phyloP scores from a whole-genome alignment of 177 flowering plant genomes.

The Telopea speciosissima region DNA sequence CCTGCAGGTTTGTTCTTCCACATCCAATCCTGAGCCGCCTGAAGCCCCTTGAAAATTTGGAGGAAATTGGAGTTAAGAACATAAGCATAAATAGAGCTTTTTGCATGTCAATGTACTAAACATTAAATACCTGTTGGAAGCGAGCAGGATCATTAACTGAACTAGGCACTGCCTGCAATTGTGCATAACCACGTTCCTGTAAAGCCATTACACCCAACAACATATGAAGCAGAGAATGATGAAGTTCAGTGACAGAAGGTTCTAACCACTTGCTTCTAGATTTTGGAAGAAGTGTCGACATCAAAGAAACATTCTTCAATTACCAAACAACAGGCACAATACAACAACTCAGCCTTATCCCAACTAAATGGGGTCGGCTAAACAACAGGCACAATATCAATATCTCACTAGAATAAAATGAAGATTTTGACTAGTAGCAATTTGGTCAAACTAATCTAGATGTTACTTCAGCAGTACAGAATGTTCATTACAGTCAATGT shows the following conservation, averaged over 20 bases:
- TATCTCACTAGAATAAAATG: no score
- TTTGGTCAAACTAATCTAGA: no score
- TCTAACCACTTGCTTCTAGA: no score
- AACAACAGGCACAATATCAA: no score
- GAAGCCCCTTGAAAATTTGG: conserved; percentile 43
- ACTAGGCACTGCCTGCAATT: conserved; percentile 28
- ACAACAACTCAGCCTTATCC: no score
- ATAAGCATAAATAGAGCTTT: neutral
- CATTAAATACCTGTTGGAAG: conserved; percentile 46
- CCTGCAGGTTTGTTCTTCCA: conserved; percentile 80
- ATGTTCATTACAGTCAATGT: no score
- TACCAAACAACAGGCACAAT: no score
- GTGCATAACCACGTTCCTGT: conserved; percentile 44
- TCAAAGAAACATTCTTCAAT: no score
- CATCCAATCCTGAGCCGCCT: conserved; percentile 67
- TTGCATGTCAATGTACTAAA: neutral
- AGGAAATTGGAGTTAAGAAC: neutral
- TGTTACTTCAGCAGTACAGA: no score
- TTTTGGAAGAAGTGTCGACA: no score
- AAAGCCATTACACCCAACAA: conserved; percentile 2
- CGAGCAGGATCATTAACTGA: conserved; percentile 42
- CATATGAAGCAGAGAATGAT: neutral
- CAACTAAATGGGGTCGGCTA: no score
- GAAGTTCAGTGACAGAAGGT: neutral
- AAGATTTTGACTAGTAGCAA: no score